Evolutionary conservation across 805 yeast genomes (phyloP).

Genomic region (Candida chauliodis): DNA sequence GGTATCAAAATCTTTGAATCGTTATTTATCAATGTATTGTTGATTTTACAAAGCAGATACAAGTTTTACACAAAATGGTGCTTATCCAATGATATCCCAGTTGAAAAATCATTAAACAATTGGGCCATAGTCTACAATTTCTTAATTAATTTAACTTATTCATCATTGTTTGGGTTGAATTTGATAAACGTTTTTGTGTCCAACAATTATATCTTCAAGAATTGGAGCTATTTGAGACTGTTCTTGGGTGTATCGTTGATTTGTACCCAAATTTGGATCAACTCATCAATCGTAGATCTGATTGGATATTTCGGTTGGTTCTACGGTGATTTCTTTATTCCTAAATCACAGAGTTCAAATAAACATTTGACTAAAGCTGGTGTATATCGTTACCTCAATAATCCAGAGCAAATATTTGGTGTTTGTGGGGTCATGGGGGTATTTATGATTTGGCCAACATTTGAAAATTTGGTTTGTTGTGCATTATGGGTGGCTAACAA

Average conservation of each 20-base stretch:
- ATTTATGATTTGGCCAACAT: conserved; percentile 53
- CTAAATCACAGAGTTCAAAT: conserved; percentile 37
- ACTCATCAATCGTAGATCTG: conserved; percentile 61
- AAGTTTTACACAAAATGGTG: conserved; percentile 64
- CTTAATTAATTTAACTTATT: conserved; percentile 50
- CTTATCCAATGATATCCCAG: conserved; percentile 61
- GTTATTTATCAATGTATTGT: conserved; percentile 45
- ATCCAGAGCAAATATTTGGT: conserved; percentile 78
- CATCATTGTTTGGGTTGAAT: conserved; percentile 45
- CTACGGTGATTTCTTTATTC: conserved; percentile 78
- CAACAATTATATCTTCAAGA: conserved; percentile 17
- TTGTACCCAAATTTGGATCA: conserved; percentile 64
- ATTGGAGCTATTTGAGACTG: conserved; percentile 49
- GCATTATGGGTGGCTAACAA: conserved; percentile 60
- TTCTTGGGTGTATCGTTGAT: conserved; percentile 57
- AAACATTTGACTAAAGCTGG: conserved; percentile 67
- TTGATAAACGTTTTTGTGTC: conserved; percentile 21
- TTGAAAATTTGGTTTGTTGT: conserved; percentile 50
- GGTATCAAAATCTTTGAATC: conserved; percentile 49
- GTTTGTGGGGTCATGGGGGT: conserved; percentile 80
- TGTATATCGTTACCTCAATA: conserved; percentile 74
- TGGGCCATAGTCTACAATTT: conserved; percentile 67
- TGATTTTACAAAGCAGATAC: conserved; percentile 55
- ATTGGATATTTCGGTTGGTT: conserved; percentile 89
- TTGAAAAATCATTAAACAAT: conserved; percentile 62